phyloP scores from a whole-genome alignment of 331 rosid genomes.

The Pyrus hybrid region DNA sequence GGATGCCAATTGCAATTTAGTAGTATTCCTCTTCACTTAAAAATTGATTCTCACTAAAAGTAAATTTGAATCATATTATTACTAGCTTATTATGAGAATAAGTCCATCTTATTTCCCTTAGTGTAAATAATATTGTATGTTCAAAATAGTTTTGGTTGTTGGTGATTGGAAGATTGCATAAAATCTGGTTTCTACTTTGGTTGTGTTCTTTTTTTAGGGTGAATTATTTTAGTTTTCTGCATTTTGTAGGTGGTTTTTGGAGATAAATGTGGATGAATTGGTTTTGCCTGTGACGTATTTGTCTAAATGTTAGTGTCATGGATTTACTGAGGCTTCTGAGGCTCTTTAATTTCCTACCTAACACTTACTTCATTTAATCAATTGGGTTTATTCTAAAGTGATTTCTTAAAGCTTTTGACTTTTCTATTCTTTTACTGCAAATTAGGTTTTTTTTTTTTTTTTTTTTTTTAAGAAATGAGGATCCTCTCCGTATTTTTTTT shows the following conservation, averaged over 20 bases:
- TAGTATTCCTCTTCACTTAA: no score
- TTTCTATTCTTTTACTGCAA: neutral
- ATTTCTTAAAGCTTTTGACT: neutral
- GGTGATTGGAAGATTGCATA: no score
- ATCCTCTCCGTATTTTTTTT: no score
- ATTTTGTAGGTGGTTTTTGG: neutral
- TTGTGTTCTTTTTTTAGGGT: neutral
- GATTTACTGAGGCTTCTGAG: neutral
- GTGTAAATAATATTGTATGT: no score
- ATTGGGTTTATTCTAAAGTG: neutral
- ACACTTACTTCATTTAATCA: neutral
- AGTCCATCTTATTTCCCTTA: accelerated
- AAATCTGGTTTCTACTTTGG: no score
- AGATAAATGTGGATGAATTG: neutral
- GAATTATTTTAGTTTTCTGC: neutral
- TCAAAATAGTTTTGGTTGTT: no score
- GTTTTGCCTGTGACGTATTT: neutral
- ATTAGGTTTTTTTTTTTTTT: no score
- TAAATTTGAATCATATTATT: no score
- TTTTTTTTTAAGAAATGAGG: no score
- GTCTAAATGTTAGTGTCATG: neutral
- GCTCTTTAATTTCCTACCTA: neutral
- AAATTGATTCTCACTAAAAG: accelerated
- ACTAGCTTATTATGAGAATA: accelerated
- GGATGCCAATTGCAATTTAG: accelerated